Base-by-base conservation (phyloP, 1,284 basidiomycete genomes). In the Ustilago nuda region DNA sequence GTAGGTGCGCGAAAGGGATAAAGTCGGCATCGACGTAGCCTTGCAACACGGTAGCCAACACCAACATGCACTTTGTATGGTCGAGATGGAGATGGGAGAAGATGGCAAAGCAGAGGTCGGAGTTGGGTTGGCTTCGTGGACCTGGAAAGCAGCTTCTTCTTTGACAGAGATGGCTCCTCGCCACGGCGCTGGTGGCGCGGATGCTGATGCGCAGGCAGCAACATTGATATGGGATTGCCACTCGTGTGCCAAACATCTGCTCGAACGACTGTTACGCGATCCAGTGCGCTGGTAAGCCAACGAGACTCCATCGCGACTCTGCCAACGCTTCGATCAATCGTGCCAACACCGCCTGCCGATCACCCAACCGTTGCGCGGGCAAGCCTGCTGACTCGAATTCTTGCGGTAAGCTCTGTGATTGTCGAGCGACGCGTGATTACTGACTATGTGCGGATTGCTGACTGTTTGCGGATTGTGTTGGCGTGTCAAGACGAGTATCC, bases 71-170 rank as follows among this genome's bases (percentile, higher is more conserved):
- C 65, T 92, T 90, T 0, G 93, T 91, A 75, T 94, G 91, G 86
- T 99, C 95, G n/a, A 97, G 88, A 91, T 93, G 94, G 5, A 96
- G 91, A 85, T 99, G 97, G 0, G 95, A 98, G 33, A 99, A 89
- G 75, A 98, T 91, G 85, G 98, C 94, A 87, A 99, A 70, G 62
- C 77, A 95, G 56, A 94, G 91, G n/a, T 86, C 85, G 15, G 80
- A 79, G 63, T 86, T 86, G 19, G 85, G 13, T 66, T 57, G 30
- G 82, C 65, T 58, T 87, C 86, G 39, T 86, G 80, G 8, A 76
- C 72, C 12, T 61, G 58, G 30, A 69, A 86, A 9, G 68, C 91
- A 80, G 94, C 94, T 87, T 98, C 97, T 88, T 99, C 95, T n/a
- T 93, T 88, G 32, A 94, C 86, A 3, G 95, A 94, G 2, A 95